A percentile compares a stretch with the other conserved stretches of the same genome.
phyloP scores from a whole-genome alignment of 257 asterid genomes.

The Agastache rugosa region DNA sequence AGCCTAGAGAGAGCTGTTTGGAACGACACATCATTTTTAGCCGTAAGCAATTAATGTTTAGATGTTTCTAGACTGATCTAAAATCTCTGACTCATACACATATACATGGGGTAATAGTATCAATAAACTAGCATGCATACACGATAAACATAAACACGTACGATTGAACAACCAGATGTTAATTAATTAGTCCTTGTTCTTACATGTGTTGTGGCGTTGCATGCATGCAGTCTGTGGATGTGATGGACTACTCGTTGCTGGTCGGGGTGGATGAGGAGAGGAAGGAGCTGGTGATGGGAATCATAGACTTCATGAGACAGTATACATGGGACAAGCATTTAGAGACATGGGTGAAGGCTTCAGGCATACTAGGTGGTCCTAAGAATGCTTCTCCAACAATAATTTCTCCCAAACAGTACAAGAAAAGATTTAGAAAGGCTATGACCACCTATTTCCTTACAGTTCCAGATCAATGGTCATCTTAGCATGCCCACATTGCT shows the following conservation, averaged over 20 bases:
- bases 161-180: no score
- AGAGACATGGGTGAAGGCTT: slow-evolving; percentile 96
- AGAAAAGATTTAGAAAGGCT: slow-evolving; percentile 95
- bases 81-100: background rate
- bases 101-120: no score
- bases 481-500: slow-evolving; percentile 32
- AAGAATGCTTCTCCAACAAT: slow-evolving; percentile 91
- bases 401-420: slow-evolving; percentile 89
- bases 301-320: slow-evolving; percentile 94
- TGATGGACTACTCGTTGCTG: slow-evolving; percentile 94
- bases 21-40: slow-evolving; percentile 94
- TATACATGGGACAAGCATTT: slow-evolving; percentile 99
- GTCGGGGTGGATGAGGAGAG: slow-evolving; percentile 92
- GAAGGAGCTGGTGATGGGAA: slow-evolving; percentile 88
- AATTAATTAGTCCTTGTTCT: background rate
- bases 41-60: slow-evolving; percentile 56
- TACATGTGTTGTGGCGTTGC: background rate
- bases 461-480: slow-evolving; percentile 91
- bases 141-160: no score
- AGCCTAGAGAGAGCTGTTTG: slow-evolving; percentile 91
- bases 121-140: no score
- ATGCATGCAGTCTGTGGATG: slow-evolving; percentile 76
- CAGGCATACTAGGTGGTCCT: slow-evolving; percentile 94
- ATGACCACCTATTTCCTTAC: slow-evolving; percentile 91
- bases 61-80: background rate